Evolutionary conservation across 176 grass and related monocot genomes (phyloP).

Genomic region (Paspalum vaginatum): DNA sequence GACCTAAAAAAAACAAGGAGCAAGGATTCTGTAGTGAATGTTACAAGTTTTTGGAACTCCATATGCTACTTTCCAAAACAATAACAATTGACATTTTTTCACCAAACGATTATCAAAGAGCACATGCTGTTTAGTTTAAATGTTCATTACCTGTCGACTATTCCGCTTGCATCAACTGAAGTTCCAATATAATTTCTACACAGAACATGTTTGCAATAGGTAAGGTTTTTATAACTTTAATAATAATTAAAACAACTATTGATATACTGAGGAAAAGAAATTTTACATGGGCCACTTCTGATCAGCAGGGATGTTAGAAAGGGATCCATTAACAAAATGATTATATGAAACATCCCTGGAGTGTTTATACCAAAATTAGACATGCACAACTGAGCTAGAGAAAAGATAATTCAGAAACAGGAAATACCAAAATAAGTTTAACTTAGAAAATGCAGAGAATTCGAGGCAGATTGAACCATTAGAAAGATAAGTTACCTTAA

Average conservation of each 20-base stretch:
- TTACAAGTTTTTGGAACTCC: neutral
- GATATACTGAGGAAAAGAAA: neutral
- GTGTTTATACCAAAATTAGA: constrained; percentile 27
- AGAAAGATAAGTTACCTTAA: no score
- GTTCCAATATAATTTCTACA: constrained; percentile 49
- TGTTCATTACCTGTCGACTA: constrained; percentile 30
- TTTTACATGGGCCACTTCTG: constrained; percentile 12
- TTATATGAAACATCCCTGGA: constrained; percentile 72
- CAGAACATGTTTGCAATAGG: constrained; percentile 3
- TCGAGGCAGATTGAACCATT: constrained; percentile 11
- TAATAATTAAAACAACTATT: neutral
- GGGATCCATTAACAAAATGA: constrained; percentile 8
- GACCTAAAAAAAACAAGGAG: neutral
- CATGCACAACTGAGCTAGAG: neutral
- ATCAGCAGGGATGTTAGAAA: constrained; percentile 11
- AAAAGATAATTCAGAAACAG: constrained; percentile 5
- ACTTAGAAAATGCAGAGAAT: neutral
- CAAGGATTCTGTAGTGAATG: neutral
- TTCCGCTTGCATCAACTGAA: constrained; percentile 7
- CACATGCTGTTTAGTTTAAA: neutral
- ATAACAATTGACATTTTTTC: neutral
- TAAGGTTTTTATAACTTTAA: neutral
- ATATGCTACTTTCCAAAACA: neutral
- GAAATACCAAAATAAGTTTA: neutral
- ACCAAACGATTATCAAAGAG: neutral